Evolutionary conservation across 495 filamentous ascomycete genomes (phyloP).

Genomic region (Jackrogersella multiformis): DNA sequence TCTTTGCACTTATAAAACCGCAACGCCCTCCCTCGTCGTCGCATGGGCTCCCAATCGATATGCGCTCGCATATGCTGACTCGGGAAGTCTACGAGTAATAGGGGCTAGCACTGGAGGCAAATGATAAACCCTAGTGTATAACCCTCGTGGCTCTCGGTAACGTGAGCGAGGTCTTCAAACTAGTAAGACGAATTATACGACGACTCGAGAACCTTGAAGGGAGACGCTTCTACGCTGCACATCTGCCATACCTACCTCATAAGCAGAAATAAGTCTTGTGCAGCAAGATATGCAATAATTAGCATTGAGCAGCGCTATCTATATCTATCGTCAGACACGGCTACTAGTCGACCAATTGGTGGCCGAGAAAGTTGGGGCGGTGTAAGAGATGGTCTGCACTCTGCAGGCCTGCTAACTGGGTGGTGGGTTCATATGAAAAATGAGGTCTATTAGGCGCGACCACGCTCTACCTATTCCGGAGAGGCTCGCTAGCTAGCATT

Average conservation of each 20-base stretch:
- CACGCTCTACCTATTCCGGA: too few species aligned
- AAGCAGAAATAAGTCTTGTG: not conserved
- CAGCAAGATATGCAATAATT: not conserved
- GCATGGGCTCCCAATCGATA: slow-evolving; percentile 93
- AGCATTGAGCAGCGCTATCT: too few species aligned
- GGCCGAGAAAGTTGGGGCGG: slow-evolving; percentile 1
- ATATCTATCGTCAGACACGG: not conserved
- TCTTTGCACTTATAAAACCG: slow-evolving; percentile 79
- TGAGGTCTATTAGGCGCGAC: not conserved
- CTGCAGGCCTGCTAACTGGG: too few species aligned
- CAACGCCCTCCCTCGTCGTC: slow-evolving; percentile 69
- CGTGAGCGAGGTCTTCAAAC: not conserved
- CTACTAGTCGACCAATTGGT: slow-evolving; percentile 2
- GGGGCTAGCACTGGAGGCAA: slow-evolving; percentile 62
- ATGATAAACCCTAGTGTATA: slow-evolving; percentile 25
- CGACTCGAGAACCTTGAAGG: not conserved
- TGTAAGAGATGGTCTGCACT: not conserved
- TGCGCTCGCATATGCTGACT: slow-evolving; percentile 87
- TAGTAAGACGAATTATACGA: not conserved
- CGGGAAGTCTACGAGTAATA: slow-evolving; percentile 82
- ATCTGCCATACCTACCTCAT: not conserved
- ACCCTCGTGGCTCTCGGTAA: not conserved
- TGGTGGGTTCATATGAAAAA: not conserved
- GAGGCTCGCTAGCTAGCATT: too few species aligned
- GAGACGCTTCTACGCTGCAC: not conserved